Percentiles rank a stretch among this genome's conserved stretches.
Conservation (phyloP, 2,329 filamentous ascomycete species). For the Ceratocystis eucalypticola region DNA sequence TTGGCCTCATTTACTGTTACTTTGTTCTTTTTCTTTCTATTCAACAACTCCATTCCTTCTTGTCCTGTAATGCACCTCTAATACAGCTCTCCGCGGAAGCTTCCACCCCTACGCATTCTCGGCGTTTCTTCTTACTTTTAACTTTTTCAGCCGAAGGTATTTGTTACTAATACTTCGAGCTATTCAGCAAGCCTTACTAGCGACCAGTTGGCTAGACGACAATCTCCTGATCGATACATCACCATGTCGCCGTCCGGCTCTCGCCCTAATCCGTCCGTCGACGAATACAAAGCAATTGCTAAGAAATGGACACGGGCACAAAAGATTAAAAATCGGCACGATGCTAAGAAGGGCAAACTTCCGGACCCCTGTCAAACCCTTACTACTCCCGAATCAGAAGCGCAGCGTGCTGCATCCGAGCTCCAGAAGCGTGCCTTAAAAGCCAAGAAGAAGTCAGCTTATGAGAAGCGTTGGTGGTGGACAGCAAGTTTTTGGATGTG, state of each 20-base stretch:
- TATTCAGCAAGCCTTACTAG: neutral
- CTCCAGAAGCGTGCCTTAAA: constrained; percentile 12
- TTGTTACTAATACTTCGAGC: neutral
- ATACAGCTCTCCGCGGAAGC: constrained; percentile 13
- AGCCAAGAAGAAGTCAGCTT: constrained; percentile 23
- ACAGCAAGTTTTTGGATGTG: constrained; percentile 54
- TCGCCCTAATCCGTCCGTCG: constrained; percentile 11
- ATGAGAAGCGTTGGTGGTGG: constrained; percentile 43
- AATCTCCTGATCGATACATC: neutral
- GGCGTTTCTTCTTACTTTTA: constrained; percentile 1
- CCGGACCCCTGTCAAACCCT: neutral
- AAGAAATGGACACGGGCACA: constrained; percentile 42
- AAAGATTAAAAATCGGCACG: constrained; percentile 33
- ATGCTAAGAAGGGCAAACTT: constrained; percentile 24
- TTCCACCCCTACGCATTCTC: constrained; percentile 18
- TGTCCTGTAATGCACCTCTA: constrained; percentile 16
- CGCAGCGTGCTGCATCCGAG: constrained; percentile 10
- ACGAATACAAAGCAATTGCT: constrained; percentile 41
- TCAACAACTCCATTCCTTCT: neutral
- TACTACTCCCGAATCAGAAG: constrained; percentile 6
- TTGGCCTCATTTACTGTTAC: neutral
- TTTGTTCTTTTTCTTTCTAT: neutral
- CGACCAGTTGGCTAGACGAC: neutral
- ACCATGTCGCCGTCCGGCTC: neutral
- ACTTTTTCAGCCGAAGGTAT: neutral